phyloP scores from a whole-genome alignment of 2,329 filamentous ascomycete genomes.

The Corinectria fuckeliana region DNA sequence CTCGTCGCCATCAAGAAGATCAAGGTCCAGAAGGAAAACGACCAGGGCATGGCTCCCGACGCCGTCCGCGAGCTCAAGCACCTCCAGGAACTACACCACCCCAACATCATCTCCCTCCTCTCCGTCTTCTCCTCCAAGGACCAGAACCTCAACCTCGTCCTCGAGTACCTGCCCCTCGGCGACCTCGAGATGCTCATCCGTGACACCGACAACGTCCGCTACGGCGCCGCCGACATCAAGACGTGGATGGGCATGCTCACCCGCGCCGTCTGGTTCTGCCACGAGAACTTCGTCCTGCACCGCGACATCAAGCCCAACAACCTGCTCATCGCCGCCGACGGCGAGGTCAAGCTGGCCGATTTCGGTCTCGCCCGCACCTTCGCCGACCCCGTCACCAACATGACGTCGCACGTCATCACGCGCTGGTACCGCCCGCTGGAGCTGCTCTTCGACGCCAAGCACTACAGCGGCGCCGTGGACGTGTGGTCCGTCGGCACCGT shows the following conservation, averaged over 20 bases:
- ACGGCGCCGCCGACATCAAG: slow-evolving; percentile 91
- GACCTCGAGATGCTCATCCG: slow-evolving; percentile 95
- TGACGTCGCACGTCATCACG: slow-evolving; percentile 96
- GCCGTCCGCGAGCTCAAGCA: slow-evolving; percentile 95
- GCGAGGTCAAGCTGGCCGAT: slow-evolving; percentile 94
- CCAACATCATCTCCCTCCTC: slow-evolving; percentile 92
- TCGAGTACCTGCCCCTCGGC: slow-evolving; percentile 92
- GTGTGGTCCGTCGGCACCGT: slow-evolving; percentile 94
- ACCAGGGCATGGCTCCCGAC: slow-evolving; percentile 91
- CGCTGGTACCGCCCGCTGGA: slow-evolving; percentile 96
- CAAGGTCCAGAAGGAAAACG: slow-evolving; percentile 84
- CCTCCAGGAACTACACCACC: slow-evolving; percentile 90
- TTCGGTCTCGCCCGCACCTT: slow-evolving; percentile 93
- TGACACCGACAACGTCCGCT: slow-evolving; percentile 78
- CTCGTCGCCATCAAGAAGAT: slow-evolving; percentile 94
- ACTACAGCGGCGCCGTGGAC: slow-evolving; percentile 91
- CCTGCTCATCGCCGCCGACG: slow-evolving; percentile 89
- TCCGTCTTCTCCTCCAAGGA: slow-evolving; percentile 96
- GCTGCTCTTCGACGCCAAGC: slow-evolving; percentile 85
- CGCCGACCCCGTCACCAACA: slow-evolving; percentile 80
- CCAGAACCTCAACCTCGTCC: slow-evolving; percentile 93
- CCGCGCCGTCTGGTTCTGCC: slow-evolving; percentile 93
- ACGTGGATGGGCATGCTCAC: slow-evolving; percentile 99
- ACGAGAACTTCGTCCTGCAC: slow-evolving; percentile 91
- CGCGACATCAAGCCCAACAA: slow-evolving; percentile 99